These are phyloP conservation scores for Agrocybe praecox DNA, from an alignment of 768 basidiomycete genomes.

Conservation along the genomic window DNA sequence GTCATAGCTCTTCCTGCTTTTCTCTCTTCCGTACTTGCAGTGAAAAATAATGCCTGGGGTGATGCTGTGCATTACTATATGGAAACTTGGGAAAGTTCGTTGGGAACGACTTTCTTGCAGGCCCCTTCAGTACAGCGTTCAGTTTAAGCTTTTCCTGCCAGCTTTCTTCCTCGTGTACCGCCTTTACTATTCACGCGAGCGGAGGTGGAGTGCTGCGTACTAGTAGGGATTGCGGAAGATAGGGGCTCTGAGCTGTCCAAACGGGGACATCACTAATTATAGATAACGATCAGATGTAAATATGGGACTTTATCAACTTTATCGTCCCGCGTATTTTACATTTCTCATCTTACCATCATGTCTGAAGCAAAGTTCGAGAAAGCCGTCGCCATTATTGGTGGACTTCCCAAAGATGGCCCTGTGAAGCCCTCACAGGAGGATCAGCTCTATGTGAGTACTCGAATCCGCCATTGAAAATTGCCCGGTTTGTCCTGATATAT, in stretches of 20 bases:
- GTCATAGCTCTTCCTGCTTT: no score
- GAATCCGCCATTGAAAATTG: neutral
- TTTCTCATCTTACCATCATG: slow-evolving; percentile 43
- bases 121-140: no score
- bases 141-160: no score
- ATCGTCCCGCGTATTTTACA: slow-evolving; percentile 1
- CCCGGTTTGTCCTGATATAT: neutral
- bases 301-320: neutral
- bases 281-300: slow-evolving; percentile 4
- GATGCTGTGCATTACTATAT: no score
- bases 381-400: slow-evolving; percentile 66
- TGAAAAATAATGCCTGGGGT: no score
- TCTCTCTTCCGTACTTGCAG: no score
- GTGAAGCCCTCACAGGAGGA: slow-evolving; percentile 74
- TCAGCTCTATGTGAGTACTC: slow-evolving; percentile 71
- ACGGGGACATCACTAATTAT: neutral
- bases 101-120: no score
- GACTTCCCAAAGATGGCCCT: slow-evolving; percentile 79
- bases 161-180: neutral
- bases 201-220: neutral
- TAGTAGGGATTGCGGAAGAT: neutral
- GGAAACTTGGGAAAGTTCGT: no score
- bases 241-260: neutral
- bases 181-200: neutral
- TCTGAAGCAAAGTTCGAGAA: slow-evolving; percentile 74